Base-by-base conservation (phyloP, 371 early-diverging fungal species). In the Rhizopus sp. region DNA sequence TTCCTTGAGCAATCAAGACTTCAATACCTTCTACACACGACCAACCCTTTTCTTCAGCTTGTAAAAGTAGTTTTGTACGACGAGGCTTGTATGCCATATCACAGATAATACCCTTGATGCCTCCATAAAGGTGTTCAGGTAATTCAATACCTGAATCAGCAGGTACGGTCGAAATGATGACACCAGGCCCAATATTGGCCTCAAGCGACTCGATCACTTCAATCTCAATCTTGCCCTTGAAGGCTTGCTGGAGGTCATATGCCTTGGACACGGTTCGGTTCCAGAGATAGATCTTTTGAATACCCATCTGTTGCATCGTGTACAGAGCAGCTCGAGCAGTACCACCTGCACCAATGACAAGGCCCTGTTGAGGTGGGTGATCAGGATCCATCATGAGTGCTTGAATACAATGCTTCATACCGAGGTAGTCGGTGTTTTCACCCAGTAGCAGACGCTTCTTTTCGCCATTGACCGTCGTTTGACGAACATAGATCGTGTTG, bases 311-410 rank as follows among this genome's bases (percentile, higher is more conserved):
- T 63, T 92, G 72, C 38, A 96, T 74, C 0, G 97, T 94, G 64
- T 89, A 95, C 29, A 93, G 72, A 6, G 93, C 97, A 0, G 98
- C 98, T 33, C 97, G 82, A 3, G 95, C 84, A 4, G 98, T 98
- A 10, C 98, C 98, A 45, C 98, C 98, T 7, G 94, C 96, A n/a
- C 98, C 98, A 55, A 98, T 81, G 3, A 98, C 92, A 32, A 94
- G 82, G 8, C 95, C 78, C 48, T 77, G 56, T 9, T 65, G 66
- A 7, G 75, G 74, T 8, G 69, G 62, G 33, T 61, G 65, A 53
- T 45, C 60, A 38, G 73, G 62, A 59, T 77, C 73, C 42, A 75
- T 58, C 70, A 83, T 81, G 46, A 78, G 50, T 4, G 78, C 73
- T 55, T 81, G 77, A 31, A 95, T 77, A 50, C 83, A 78, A 37